Evolutionary conservation across 768 basidiomycete species (phyloP).

Genomic region (Chlorophyllum brunneum): DNA sequence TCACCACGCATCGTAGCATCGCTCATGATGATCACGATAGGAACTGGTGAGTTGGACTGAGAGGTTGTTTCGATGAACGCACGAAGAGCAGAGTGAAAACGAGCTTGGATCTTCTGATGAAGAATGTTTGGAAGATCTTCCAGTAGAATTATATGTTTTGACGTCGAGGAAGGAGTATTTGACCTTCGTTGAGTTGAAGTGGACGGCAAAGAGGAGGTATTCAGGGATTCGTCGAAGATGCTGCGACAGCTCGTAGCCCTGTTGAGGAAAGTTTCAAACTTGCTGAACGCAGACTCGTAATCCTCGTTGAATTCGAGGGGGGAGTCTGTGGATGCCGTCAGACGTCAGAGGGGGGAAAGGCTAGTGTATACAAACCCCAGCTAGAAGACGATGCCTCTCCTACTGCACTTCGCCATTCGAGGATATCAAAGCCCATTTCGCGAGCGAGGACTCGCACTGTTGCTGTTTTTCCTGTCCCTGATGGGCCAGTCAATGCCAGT

Average conservation of each 20-base stretch:
- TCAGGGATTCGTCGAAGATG: conserved; percentile 33
- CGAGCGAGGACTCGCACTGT: conserved; percentile 71
- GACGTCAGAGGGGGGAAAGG: not conserved
- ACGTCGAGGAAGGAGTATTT: conserved; percentile 12
- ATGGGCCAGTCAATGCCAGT: conserved; percentile 80
- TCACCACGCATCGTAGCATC: conserved; percentile 80
- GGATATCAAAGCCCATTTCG: conserved; percentile 73
- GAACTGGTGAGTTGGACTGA: conserved; percentile 37
- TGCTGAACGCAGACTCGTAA: conserved; percentile 51
- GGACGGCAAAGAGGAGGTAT: conserved; percentile 14
- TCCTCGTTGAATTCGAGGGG: conserved; percentile 21
- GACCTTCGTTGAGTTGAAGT: conserved; percentile 9
- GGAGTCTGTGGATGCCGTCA: not conserved
- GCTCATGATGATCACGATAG: conserved; percentile 80
- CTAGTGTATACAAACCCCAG: conserved; percentile 17
- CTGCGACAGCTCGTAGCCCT: conserved; percentile 60
- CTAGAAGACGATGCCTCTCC: conserved; percentile 40
- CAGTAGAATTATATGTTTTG: conserved; percentile 66
- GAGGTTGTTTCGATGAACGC: conserved; percentile 41
- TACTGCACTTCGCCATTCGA: conserved; percentile 80
- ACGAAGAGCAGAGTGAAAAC: conserved; percentile 70
- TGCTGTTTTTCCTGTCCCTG: conserved; percentile 89
- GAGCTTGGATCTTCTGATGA: conserved; percentile 60
- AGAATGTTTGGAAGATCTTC: conserved; percentile 92
- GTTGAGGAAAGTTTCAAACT: conserved; percentile 73